Conservation (phyloP, 345 rosid genomes). For the Hibiscus mutabilis region DNA sequence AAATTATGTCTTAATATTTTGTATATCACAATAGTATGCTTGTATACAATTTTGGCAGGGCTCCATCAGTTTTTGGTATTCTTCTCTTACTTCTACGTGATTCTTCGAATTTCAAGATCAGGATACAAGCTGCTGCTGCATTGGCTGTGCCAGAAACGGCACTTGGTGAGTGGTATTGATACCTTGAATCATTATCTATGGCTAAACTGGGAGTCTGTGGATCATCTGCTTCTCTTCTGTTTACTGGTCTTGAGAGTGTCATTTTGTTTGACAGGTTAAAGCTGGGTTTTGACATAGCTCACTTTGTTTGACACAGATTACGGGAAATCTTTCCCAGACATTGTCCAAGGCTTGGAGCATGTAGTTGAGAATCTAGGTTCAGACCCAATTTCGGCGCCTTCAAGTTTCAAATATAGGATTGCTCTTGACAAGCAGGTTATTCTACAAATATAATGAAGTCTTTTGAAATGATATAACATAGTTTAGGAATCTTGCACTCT, state of each 20-base stretch:
- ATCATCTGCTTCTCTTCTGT: background rate
- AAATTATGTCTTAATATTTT: too few species aligned
- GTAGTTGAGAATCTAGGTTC: constrained; percentile 63
- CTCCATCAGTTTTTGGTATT: constrained; percentile 79
- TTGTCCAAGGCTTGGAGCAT: constrained; percentile 77
- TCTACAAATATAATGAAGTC: background rate
- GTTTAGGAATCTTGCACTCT: background rate
- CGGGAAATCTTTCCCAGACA: constrained; percentile 78
- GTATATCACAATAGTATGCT: too few species aligned
- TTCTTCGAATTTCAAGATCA: constrained; percentile 88
- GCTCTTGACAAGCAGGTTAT: constrained; percentile 84
- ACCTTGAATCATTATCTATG: background rate
- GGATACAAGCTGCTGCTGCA: constrained; percentile 97
- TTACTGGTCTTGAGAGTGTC: background rate
- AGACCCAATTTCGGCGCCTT: constrained; percentile 48
- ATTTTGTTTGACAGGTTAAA: background rate
- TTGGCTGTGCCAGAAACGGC: constrained; percentile 71
- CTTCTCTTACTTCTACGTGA: constrained; percentile 74
- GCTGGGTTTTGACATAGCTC: constrained; percentile 1
- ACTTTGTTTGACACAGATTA: constrained; percentile 49
- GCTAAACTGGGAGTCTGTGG: background rate
- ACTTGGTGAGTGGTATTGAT: constrained; percentile 40
- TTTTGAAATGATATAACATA: background rate
- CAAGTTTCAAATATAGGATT: constrained; percentile 70
- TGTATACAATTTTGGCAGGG: constrained; percentile 44